Conservation (phyloP, 441 rosid genomes). For the Erodium trifolium region DNA sequence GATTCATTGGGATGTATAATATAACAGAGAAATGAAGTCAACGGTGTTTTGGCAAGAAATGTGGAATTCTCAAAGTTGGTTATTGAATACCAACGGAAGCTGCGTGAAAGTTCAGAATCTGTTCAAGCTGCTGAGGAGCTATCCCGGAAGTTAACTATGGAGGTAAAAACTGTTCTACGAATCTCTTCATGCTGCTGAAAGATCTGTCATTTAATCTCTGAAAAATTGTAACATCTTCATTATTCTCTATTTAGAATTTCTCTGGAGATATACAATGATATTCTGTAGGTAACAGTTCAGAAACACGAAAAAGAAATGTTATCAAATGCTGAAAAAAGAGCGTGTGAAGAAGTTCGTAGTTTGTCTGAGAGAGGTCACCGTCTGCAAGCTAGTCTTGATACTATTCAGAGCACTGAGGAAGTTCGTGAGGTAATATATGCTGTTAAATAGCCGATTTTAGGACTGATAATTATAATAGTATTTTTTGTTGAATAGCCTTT, state of each 20-base stretch:
- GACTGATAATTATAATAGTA: background rate
- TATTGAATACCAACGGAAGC: constrained; percentile 67
- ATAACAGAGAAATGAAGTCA: constrained; percentile 59
- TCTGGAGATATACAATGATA: constrained; percentile 7
- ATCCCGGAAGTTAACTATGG: constrained; percentile 74
- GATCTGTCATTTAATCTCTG: background rate
- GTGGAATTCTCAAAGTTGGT: constrained; percentile 82
- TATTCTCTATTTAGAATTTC: background rate
- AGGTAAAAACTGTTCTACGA: constrained; percentile 33
- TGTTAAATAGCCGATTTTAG: background rate
- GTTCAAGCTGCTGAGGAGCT: constrained; percentile 65
- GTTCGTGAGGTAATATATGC: constrained; percentile 64
- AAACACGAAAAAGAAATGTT: constrained; percentile 75
- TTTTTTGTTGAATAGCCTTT: background rate
- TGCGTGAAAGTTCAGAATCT: constrained; percentile 74
- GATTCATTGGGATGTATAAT: constrained; percentile 1
- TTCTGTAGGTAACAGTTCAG: constrained; percentile 53
- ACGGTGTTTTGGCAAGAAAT: constrained; percentile 65
- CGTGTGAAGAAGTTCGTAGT: constrained; percentile 75
- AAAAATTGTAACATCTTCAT: background rate
- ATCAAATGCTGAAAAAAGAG: constrained; percentile 84
- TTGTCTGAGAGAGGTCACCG: constrained; percentile 79
- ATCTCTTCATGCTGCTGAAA: background rate
- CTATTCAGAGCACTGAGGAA: constrained; percentile 78
- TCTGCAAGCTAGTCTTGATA: constrained; percentile 82